Evolutionary conservation across 352 stramenopile species (phyloP).

Genomic region (Phytophthora palmivora): DNA sequence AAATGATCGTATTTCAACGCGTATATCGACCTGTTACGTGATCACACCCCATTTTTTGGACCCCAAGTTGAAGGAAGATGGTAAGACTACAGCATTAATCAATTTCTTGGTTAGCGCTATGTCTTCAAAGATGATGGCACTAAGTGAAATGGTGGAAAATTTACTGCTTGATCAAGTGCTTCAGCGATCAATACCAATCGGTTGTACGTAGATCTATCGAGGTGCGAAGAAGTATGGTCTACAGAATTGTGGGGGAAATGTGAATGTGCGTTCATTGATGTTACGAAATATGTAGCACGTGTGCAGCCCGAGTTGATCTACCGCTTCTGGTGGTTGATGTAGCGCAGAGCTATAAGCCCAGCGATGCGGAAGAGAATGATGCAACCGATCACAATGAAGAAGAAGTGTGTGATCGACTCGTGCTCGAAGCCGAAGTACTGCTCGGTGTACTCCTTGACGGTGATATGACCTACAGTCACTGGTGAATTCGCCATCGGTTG

Average conservation of each 20-base stretch:
- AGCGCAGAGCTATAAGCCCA: conserved; percentile 25
- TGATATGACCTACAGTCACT: conserved; percentile 22
- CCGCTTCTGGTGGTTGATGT: too few relatives aligned
- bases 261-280: conserved; percentile 3
- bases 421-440: conserved; percentile 22
- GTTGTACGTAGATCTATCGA: not conserved
- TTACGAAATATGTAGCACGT: conserved; percentile 1
- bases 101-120: conserved; percentile 48
- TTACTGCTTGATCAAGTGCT: conserved; percentile 35
- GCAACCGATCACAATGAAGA: conserved; percentile 29
- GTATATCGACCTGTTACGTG: conserved; percentile 57
- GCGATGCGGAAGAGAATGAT: conserved; percentile 39
- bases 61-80: conserved; percentile 30
- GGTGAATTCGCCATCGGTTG: conserved; percentile 28
- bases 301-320: conserved; percentile 43
- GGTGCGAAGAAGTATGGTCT: too few relatives aligned
- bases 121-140: conserved; percentile 39
- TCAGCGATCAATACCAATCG: not conserved
- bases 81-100: conserved; percentile 34
- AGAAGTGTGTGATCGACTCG: conserved; percentile 32
- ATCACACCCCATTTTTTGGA: conserved; percentile 52
- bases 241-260: not conserved
- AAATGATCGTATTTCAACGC: conserved; percentile 32
- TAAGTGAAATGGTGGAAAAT: conserved; percentile 53
- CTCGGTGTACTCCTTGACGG: conserved; percentile 25